Evolutionary conservation across 495 filamentous ascomycete genomes (phyloP).

Genomic region (Bathelium albidoporum): DNA sequence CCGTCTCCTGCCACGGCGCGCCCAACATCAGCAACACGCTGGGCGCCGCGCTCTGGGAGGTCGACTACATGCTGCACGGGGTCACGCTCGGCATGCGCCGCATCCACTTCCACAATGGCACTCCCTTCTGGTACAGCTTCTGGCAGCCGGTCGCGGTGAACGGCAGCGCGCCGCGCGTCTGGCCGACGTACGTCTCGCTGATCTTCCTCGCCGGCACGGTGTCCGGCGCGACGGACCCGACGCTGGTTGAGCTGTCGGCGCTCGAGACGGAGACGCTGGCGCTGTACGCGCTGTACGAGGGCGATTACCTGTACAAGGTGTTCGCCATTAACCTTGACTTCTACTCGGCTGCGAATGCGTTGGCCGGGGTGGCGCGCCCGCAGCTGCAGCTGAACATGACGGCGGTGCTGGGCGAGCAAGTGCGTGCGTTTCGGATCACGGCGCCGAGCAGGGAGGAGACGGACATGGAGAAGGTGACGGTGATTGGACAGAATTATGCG

Average conservation of each 20-base stretch:
- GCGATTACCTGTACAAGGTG: background rate
- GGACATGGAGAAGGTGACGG: background rate
- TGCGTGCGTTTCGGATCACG: background rate
- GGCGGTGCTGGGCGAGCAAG: background rate
- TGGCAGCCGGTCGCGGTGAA: constrained; percentile 9
- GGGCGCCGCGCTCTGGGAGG: constrained; percentile 7
- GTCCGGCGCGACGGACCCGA: background rate
- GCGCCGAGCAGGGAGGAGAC: background rate
- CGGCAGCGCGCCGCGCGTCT: constrained; percentile 1
- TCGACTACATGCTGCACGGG: constrained; percentile 6
- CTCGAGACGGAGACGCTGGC: background rate
- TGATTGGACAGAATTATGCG: background rate
- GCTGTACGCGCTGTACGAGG: background rate
- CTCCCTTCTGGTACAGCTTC: constrained; percentile 3
- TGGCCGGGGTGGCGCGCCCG: background rate
- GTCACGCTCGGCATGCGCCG: constrained; percentile 1
- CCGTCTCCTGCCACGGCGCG: constrained; percentile 4
- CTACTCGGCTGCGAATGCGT: background rate
- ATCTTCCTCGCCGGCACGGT: background rate
- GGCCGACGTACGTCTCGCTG: background rate
- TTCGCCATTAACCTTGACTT: background rate
- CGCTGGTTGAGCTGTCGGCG: background rate
- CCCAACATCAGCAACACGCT: constrained; percentile 6
- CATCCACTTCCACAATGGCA: constrained; percentile 8
- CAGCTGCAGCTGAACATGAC: background rate